Base-by-base conservation (phyloP, 2,329 filamentous ascomycete species). In the Ophiostoma ulmi region DNA sequence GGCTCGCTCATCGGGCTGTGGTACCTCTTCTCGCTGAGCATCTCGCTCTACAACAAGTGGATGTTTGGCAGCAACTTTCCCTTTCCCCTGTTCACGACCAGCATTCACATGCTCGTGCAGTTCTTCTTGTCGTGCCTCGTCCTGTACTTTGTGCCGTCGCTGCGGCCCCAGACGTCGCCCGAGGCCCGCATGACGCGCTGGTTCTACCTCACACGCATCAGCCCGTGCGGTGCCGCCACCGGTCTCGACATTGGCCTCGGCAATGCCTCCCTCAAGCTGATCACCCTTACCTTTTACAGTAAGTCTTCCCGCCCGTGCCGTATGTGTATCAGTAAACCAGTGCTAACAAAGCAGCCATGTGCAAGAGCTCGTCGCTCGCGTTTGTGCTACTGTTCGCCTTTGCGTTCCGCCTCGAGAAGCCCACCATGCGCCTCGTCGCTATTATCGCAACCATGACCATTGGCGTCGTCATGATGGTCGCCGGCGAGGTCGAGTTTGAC, bases 41-140 rank as follows among this genome's bases (percentile, higher is more conserved):
- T 97, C 78, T 97, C 93, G 73, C 86, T 97, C 76, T 99, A 98
- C 84, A 99, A 99, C 86, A 98, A 97, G 83, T 98, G 95, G 95
- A 98, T 99, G 94, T 98, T 99, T 81, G 91, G 92, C 77, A 86
- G 90, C 73, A 90, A 97, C 80, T 99, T 99, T 79, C 90, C 92
- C 69, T 98, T 95, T 77, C 95, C 95, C 55, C 86, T 99, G 68
- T 98, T 98, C 80, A 97, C 94, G 13, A 99, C 95, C 3, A 92
- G 92, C 74, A 84, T 95, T 79, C 95, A 99, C 82, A 98, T 98
- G 94, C 82, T 94, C 31, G 93, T 99, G 68, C 95, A 99, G 78
- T 98, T 98, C 80, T 80, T 84, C 20, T 87, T 98, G 61, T 86
- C 95, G 10, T 88, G 86, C 22, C 80, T 91, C 63, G 90, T 97